These are phyloP conservation scores for Pyrrhoderma noxium DNA, from an alignment of 1,284 basidiomycete species.

Conservation along the genomic window DNA sequence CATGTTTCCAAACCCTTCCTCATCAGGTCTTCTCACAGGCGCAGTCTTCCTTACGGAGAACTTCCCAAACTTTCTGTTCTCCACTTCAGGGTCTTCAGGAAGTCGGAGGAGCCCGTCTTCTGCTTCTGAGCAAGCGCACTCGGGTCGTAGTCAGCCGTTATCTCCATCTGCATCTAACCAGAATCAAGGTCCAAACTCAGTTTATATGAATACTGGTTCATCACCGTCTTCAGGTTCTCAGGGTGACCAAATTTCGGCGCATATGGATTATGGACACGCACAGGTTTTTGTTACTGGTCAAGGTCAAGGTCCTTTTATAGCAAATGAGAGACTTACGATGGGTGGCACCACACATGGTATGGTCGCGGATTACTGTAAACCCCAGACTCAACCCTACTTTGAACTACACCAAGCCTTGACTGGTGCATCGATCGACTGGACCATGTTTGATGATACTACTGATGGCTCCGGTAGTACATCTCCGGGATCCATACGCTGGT, in stretches of 20 bases:
- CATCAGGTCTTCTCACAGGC: constrained; percentile 49
- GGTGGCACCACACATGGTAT: too few relatives aligned
- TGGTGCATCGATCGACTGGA: constrained; percentile 10
- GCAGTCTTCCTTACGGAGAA: constrained; percentile 43
- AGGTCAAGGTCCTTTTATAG: too few relatives aligned
- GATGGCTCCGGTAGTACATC: constrained; percentile 17
- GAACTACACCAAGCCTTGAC: constrained; percentile 6
- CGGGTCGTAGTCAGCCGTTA: neutral
- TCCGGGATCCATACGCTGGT: constrained; percentile 14
- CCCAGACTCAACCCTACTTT: neutral
- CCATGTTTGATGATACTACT: constrained; percentile 13
- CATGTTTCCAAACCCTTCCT: constrained; percentile 50
- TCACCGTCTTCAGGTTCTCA: too few relatives aligned
- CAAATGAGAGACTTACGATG: too few relatives aligned
- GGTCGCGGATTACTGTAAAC: too few relatives aligned
- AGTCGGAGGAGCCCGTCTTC: too few relatives aligned
- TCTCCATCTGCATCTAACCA: too few relatives aligned
- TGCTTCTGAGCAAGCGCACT: constrained; percentile 2
- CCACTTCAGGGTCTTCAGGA: constrained; percentile 15
- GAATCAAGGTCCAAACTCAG: too few relatives aligned
- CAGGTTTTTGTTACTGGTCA: too few relatives aligned
- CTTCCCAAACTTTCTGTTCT: constrained; percentile 45
- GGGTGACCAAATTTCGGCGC: too few relatives aligned
- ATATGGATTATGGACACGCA: too few relatives aligned
- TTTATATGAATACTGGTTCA: too few relatives aligned